Base-by-base conservation (phyloP, 768 basidiomycete species). In the Pholiota microspora region DNA sequence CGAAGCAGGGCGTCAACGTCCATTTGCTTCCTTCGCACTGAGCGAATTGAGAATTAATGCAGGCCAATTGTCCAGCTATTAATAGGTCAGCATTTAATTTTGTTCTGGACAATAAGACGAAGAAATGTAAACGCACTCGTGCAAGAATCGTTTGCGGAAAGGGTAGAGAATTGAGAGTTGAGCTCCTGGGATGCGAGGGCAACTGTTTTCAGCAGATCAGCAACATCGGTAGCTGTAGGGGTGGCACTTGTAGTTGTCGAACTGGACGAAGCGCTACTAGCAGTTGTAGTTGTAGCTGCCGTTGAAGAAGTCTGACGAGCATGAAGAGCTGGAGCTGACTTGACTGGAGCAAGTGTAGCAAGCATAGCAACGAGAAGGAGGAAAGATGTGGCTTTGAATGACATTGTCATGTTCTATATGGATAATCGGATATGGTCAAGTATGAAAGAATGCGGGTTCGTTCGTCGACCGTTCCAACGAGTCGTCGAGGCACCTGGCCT, bases 131-230 rank as follows among this genome's bases (percentile, higher is more conserved):
- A 12, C n/a, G 10, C 35, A 67, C 73, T 27, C 35, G 71, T 67
- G 67, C 86, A 88, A 0, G 78, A 35, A 59, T 82, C 77, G 9
- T 64, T 69, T 0, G 68, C 59, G 10, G 70, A 75, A 53, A 86
- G 56, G 2, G 67, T 59, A 27, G 71, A 65, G 65, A 84, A 86
- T 53, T 80, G 66, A 15, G 65, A 62, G 54, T 83, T 83, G 27
- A 78, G 68, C 42, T 74, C 69, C 59, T 80, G 80, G 9, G 82
- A 82, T 35, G 74, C 74, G 16, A 80, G 63, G 3, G 68, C 82
- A 54, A 83, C 83, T 31, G 29, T 31, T 52, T 72, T 65, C 27
- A 65, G 49, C 49, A 75, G 67, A 47, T 56, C 62, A 5, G 55
- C 18, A 6, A 35, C 50, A 18, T 53, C 18, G 16, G 62, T 40